phyloP scores from a whole-genome alignment of 106 monocot species.

The Dendrobium catenatum region DNA sequence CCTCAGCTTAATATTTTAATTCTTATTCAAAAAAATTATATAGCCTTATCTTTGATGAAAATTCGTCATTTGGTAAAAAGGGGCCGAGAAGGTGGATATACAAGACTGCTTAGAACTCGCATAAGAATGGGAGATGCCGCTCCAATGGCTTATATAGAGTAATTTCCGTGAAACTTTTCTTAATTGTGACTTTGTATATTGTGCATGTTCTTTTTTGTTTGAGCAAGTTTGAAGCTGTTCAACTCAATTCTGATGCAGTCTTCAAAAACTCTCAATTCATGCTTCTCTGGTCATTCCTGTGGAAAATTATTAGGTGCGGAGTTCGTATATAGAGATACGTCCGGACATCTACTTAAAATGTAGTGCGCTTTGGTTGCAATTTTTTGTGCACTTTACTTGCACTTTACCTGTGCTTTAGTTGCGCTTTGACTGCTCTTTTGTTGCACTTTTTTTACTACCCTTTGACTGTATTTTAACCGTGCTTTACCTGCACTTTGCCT shows the following conservation, averaged over 20 bases:
- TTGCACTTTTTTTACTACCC: no score
- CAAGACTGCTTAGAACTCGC: conserved; percentile 86
- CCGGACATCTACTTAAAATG: no score
- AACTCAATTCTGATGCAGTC: neutral
- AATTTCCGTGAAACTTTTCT: conserved; percentile 11
- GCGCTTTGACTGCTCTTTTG: no score
- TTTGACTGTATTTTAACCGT: no score
- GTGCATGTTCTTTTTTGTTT: neutral
- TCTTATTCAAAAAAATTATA: neutral
- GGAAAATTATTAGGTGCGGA: no score
- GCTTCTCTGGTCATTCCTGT: neutral
- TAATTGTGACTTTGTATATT: neutral
- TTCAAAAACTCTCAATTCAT: neutral
- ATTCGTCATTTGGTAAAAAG: conserved; percentile 22
- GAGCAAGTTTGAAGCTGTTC: neutral
- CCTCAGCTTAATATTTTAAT: neutral
- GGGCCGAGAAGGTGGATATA: conserved; percentile 93
- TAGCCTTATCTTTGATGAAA: neutral
- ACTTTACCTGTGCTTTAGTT: no score
- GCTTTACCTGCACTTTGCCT: no score
- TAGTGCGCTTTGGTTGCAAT: no score
- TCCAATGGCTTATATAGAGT: conserved; percentile 99
- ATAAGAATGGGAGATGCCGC: conserved; percentile 97
- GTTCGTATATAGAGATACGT: no score
- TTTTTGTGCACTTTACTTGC: no score